Conservation (phyloP, 306 rosid species). For the Malus orientalis region DNA sequence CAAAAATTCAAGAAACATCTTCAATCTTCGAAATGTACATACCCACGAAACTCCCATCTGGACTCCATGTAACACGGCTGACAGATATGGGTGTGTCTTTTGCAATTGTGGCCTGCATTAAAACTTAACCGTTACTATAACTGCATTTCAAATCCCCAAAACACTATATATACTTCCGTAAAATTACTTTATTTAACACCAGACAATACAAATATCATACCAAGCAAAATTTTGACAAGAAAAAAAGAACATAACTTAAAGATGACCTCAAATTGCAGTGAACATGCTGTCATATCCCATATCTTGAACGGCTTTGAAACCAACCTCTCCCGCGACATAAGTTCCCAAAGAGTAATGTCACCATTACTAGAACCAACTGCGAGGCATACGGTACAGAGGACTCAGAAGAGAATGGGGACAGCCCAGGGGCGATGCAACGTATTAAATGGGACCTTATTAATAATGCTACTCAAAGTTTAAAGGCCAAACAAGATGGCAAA, state of each 20-base stretch:
- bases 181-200: background rate
- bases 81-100: conserved; percentile 60
- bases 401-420: background rate
- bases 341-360: conserved; percentile 80
- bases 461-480: background rate
- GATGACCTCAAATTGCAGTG: conserved; percentile 69
- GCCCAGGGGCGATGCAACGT: background rate
- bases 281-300: conserved; percentile 47
- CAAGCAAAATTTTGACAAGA: background rate
- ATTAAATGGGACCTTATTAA: background rate
- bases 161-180: background rate
- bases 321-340: conserved; percentile 55
- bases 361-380: conserved; percentile 79
- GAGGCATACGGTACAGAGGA: conserved; percentile 12
- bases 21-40: conserved; percentile 25
- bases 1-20: conserved; percentile 8
- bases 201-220: conserved; percentile 8
- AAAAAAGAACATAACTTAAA: conserved; percentile 2
- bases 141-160: conserved; percentile 12
- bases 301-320: conserved; percentile 70
- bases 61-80: conserved; percentile 83
- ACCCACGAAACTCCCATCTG: conserved; percentile 82
- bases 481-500: background rate
- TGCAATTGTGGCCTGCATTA: conserved; percentile 49
- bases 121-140: conserved; percentile 25